phyloP scores from a whole-genome alignment of 306 rosid species.

The Hippophae rhamnoides region DNA sequence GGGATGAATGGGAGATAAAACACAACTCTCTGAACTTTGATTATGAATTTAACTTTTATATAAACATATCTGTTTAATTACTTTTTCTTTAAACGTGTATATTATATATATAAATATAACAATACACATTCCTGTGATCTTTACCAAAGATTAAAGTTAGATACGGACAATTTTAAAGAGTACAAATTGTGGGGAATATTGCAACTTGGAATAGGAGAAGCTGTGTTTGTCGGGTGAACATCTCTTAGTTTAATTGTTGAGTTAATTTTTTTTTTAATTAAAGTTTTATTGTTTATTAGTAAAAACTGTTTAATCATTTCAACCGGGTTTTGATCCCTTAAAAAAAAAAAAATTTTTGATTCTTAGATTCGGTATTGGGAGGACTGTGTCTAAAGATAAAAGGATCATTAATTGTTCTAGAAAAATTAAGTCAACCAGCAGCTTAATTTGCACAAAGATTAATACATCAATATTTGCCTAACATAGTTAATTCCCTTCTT shows the following conservation, averaged over 20 bases:
- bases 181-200: conserved; percentile 27
- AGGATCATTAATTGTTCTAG: conserved; percentile 1
- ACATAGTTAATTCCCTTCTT: too few relatives aligned
- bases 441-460: not conserved
- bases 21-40: conserved; percentile 7
- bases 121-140: not conserved
- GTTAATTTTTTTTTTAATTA: conserved; percentile 1
- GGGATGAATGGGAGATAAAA: conserved; percentile 21
- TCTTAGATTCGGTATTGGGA: conserved; percentile 32
- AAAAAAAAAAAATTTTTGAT: conserved; percentile 1
- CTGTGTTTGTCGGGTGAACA: conserved; percentile 27
- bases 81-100: not conserved
- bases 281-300: not conserved
- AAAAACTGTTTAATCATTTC: not conserved
- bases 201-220: conserved; percentile 21
- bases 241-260: not conserved
- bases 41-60: conserved; percentile 1
- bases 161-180: conserved; percentile 18
- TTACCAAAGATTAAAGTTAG: conserved; percentile 9
- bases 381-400: conserved; percentile 24
- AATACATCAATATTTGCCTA: not conserved
- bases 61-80: too few relatives aligned
- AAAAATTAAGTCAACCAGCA: conserved; percentile 19
- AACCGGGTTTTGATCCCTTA: not conserved
- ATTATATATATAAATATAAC: not conserved